These are phyloP conservation scores for Gracilaria caudata DNA, from an alignment of 23 red algal species.

Conservation along the genomic window DNA sequence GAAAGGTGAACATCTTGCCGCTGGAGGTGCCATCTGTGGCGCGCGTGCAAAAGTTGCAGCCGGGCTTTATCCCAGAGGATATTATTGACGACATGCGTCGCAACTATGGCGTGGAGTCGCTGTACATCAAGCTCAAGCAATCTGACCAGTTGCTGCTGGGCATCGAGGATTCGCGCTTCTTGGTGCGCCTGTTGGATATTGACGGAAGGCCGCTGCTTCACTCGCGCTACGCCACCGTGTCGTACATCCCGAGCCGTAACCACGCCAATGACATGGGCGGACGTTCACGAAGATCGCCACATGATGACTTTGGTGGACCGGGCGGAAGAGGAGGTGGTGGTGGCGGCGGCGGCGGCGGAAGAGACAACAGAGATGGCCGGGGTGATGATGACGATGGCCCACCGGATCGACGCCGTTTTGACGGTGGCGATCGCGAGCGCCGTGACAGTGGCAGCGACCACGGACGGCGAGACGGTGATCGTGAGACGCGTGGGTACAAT, in stretches of 20 bases:
- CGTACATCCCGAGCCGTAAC: constrained; percentile 60
- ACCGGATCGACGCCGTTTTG: constrained; percentile 24
- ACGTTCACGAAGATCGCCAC: neutral
- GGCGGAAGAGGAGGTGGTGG: constrained; percentile 38
- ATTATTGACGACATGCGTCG: constrained; percentile 65
- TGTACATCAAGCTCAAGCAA: constrained; percentile 54
- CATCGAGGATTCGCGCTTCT: constrained; percentile 53
- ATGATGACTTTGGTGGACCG: constrained; percentile 30
- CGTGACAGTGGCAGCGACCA: constrained; percentile 37
- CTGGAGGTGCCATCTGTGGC: constrained; percentile 64
- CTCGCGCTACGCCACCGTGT: constrained; percentile 66
- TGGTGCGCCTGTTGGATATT: constrained; percentile 59
- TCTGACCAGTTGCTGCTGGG: constrained; percentile 66
- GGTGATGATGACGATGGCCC: constrained; percentile 49
- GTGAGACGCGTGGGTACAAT: constrained; percentile 11
- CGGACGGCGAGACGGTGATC: constrained; percentile 31
- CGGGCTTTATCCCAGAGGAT: constrained; percentile 47
- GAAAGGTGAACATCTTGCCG: constrained; percentile 67
- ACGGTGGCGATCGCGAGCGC: constrained; percentile 5
- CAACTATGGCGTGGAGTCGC: constrained; percentile 48
- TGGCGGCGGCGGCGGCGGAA: constrained; percentile 10
- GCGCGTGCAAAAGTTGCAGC: constrained; percentile 49
- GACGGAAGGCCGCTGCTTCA: constrained; percentile 51
- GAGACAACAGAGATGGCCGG: constrained; percentile 32
- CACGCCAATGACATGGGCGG: constrained; percentile 35